These are phyloP conservation scores for Calendula officinalis DNA, from an alignment of 129 eudicot species.

Conservation along the genomic window DNA sequence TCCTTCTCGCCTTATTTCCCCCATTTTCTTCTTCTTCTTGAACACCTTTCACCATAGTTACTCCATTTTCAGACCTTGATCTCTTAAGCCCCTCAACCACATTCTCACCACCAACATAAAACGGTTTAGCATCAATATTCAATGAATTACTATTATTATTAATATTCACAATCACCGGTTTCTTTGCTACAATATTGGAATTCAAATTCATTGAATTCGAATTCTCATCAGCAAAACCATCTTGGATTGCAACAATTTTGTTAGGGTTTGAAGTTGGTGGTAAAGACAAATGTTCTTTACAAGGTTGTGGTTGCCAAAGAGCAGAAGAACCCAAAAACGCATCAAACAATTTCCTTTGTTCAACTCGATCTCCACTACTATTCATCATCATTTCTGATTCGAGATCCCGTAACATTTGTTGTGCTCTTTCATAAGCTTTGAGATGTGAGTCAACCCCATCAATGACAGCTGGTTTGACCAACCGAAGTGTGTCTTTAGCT, in stretches of 20 bases:
- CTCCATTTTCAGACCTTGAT: slow-evolving; percentile 65
- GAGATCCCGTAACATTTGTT: slow-evolving; percentile 86
- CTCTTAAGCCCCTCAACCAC: slow-evolving; percentile 68
- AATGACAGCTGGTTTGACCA: slow-evolving; percentile 77
- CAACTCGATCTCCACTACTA: slow-evolving; percentile 61
- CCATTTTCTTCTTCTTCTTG: slow-evolving; percentile 30
- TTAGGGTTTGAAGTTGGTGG: slow-evolving; percentile 11
- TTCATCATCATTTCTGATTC: slow-evolving; percentile 80
- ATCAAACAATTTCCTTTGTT: slow-evolving; percentile 76
- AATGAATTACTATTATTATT: slow-evolving; percentile 21
- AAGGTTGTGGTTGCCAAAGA: slow-evolving; percentile 99
- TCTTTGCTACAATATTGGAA: slow-evolving; percentile 26
- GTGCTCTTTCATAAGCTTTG: slow-evolving; percentile 96
- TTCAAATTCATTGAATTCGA: background rate
- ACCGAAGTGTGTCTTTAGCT: slow-evolving; percentile 79
- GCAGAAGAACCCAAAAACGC: slow-evolving; percentile 92
- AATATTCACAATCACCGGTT: slow-evolving; percentile 30
- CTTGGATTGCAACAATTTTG: slow-evolving; percentile 22
- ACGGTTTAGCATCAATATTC: slow-evolving; percentile 77
- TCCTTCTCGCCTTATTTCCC: slow-evolving; percentile 51
- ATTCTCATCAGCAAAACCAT: slow-evolving; percentile 74
- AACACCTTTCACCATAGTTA: slow-evolving; percentile 9
- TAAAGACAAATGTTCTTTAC: slow-evolving; percentile 52
- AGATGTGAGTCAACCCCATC: slow-evolving; percentile 97
- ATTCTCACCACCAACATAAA: slow-evolving; percentile 37